Conservation (phyloP, 306 rosid genomes). For the Canavalia ensiformis region DNA sequence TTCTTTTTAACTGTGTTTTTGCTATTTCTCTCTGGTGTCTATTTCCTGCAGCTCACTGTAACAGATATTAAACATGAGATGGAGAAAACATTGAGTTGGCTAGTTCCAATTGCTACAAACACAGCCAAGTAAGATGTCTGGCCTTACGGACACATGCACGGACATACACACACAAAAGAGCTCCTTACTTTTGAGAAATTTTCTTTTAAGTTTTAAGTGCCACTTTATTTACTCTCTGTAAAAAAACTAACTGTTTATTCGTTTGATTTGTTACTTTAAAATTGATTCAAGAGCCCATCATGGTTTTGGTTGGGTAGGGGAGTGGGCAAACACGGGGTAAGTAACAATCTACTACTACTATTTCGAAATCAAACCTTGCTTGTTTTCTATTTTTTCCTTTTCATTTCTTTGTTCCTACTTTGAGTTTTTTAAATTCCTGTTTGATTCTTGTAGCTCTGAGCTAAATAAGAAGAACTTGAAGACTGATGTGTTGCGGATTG, state of each 20-base stretch:
- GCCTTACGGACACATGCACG: background rate
- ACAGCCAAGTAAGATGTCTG: constrained; percentile 81
- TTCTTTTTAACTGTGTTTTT: background rate
- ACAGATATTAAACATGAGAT: constrained; percentile 79
- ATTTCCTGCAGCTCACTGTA: constrained; percentile 68
- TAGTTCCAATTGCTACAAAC: constrained; percentile 85
- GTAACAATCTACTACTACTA: constrained; percentile 44
- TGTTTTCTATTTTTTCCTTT: background rate
- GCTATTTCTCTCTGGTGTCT: constrained; percentile 25
- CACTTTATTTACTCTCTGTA: constrained; percentile 9
- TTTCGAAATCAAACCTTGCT: background rate
- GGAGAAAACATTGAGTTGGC: constrained; percentile 89
- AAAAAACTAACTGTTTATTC: constrained; percentile 43
- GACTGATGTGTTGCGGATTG: constrained; percentile 69
- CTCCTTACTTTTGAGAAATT: background rate
- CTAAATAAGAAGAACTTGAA: constrained; percentile 62
- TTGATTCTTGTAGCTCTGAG: constrained; percentile 66
- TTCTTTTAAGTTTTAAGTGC: constrained; percentile 13
- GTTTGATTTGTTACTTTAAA: constrained; percentile 55
- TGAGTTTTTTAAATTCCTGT: background rate
- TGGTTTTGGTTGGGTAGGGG: constrained; percentile 97
- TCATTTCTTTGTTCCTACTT: background rate
- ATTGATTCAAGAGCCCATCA: constrained; percentile 77
- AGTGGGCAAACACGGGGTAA: constrained; percentile 91
- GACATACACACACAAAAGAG: background rate